Conservation (phyloP, 1,139 yeast genomes). For the Diutina neorugosa region DNA sequence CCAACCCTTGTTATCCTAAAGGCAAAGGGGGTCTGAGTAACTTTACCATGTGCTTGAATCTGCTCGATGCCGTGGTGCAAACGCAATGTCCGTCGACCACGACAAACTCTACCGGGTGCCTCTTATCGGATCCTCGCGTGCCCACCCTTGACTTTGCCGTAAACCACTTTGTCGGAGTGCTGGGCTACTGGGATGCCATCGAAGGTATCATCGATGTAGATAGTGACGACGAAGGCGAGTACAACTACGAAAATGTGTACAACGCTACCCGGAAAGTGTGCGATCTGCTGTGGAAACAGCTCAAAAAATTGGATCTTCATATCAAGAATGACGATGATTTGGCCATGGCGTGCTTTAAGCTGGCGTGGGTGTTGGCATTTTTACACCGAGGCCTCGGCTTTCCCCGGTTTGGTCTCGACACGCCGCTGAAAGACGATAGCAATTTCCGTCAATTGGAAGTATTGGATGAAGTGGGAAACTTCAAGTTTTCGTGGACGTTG, state of each 20-base stretch:
- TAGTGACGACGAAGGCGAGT: slow-evolving; percentile 9
- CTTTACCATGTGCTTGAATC: neutral
- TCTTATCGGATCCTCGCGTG: slow-evolving; percentile 34
- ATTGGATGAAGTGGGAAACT: slow-evolving; percentile 51
- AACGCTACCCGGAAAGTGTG: slow-evolving; percentile 37
- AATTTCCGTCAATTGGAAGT: slow-evolving; percentile 41
- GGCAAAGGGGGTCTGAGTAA: slow-evolving; percentile 12
- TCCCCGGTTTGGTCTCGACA: slow-evolving; percentile 43
- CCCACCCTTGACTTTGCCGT: slow-evolving; percentile 62
- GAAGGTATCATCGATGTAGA: slow-evolving; percentile 25
- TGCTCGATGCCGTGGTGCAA: neutral
- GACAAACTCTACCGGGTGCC: slow-evolving; percentile 16
- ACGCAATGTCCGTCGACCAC: neutral
- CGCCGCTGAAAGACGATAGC: slow-evolving; percentile 13
- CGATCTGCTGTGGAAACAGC: slow-evolving; percentile 16
- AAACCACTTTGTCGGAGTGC: slow-evolving; percentile 64
- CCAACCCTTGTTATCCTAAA: slow-evolving; percentile 56
- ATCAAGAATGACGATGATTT: slow-evolving; percentile 11
- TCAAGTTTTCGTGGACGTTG: slow-evolving; percentile 71
- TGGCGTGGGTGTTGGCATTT: slow-evolving; percentile 62
- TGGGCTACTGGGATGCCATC: slow-evolving; percentile 74
- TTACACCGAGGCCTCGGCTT: slow-evolving; percentile 66
- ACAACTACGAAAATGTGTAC: slow-evolving; percentile 29
- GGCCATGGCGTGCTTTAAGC: slow-evolving; percentile 15
- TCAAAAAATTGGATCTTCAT: neutral